These are phyloP conservation scores for Wickerhamiella dianesei DNA, from an alignment of 805 yeast genomes.

Conservation along the genomic window DNA sequence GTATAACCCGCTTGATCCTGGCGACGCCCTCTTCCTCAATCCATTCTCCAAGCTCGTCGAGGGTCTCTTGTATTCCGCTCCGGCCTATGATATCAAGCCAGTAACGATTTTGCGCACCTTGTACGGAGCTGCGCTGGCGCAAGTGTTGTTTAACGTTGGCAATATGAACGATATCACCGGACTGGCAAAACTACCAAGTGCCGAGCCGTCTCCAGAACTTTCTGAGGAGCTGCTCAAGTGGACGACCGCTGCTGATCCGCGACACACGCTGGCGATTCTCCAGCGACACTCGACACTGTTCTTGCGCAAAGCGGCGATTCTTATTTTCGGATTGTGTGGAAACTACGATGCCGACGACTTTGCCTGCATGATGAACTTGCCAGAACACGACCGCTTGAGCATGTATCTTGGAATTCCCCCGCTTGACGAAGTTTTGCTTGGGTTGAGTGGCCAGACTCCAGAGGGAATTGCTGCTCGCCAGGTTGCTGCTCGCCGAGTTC, in stretches of 20 bases:
- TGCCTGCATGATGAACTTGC: slow-evolving; percentile 12
- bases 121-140: slow-evolving; percentile 5
- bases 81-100: slow-evolving; percentile 5
- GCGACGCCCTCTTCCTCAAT: neutral
- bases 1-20: slow-evolving; percentile 5
- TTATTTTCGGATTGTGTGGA: slow-evolving; percentile 16
- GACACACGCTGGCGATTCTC: slow-evolving; percentile 6
- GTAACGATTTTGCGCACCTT: slow-evolving; percentile 6
- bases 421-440: slow-evolving; percentile 10
- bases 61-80: slow-evolving; percentile 9
- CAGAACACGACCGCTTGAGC: slow-evolving; percentile 18
- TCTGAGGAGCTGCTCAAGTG: slow-evolving; percentile 4
- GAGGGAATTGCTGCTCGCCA: slow-evolving; percentile 9
- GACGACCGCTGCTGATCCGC: slow-evolving; percentile 8
- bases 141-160: slow-evolving; percentile 2
- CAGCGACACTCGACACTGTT: slow-evolving; percentile 12
- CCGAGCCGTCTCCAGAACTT: slow-evolving; percentile 1
- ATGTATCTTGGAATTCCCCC: slow-evolving; percentile 17
- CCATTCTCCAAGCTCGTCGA: slow-evolving; percentile 8
- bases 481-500: slow-evolving; percentile 1
- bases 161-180: too few species aligned
- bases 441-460: slow-evolving; percentile 8
- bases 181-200: too few species aligned
- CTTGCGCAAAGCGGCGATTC: slow-evolving; percentile 14
- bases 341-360: slow-evolving; percentile 17